Conservation (phyloP, 1,139 yeast genomes). For the Ogataea hybrid region DNA sequence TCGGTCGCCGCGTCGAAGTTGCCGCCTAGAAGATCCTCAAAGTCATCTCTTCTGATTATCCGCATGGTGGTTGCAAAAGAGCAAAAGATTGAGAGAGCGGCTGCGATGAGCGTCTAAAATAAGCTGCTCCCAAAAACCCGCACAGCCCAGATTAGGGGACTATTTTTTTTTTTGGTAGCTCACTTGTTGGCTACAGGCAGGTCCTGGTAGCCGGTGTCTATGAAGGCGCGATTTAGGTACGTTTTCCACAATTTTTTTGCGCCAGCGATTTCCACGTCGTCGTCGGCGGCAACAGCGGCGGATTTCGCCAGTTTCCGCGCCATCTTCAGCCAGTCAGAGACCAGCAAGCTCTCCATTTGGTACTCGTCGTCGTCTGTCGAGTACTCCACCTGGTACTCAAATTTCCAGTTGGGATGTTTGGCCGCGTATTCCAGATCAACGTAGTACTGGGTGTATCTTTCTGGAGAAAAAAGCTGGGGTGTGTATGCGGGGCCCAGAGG, state of each 20-base stretch:
- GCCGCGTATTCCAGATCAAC: slow-evolving; percentile 48
- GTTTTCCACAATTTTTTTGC: slow-evolving; percentile 39
- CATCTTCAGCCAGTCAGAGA: slow-evolving; percentile 55
- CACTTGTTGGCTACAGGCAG: slow-evolving; percentile 22
- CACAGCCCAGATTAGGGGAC: neutral
- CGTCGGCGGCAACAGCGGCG: slow-evolving; percentile 1
- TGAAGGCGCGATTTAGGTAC: slow-evolving; percentile 49
- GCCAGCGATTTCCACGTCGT: slow-evolving; percentile 18
- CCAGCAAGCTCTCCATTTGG: slow-evolving; percentile 55
- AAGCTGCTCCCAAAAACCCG: neutral
- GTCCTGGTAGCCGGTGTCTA: slow-evolving; percentile 62
- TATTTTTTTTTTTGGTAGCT: neutral
- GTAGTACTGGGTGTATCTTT: slow-evolving; percentile 68
- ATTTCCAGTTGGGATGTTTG: slow-evolving; percentile 38
- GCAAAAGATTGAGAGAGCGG: slow-evolving; percentile 1
- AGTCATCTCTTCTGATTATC: slow-evolving; percentile 6
- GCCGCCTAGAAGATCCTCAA: slow-evolving; percentile 10
- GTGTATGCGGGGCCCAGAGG: slow-evolving; percentile 74
- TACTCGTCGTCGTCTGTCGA: slow-evolving; percentile 60
- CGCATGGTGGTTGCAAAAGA: slow-evolving; percentile 1
- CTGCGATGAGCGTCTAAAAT: slow-evolving; percentile 7
- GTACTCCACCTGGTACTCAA: slow-evolving; percentile 65
- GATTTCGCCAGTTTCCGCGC: slow-evolving; percentile 50
- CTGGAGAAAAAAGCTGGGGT: slow-evolving; percentile 71
- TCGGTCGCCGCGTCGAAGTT: slow-evolving; percentile 6